Evolutionary conservation across 176 grass and related monocot species (phyloP), one percentile per base, ranked within the genome.

Genomic region (Ensete ventricosum): DNA sequence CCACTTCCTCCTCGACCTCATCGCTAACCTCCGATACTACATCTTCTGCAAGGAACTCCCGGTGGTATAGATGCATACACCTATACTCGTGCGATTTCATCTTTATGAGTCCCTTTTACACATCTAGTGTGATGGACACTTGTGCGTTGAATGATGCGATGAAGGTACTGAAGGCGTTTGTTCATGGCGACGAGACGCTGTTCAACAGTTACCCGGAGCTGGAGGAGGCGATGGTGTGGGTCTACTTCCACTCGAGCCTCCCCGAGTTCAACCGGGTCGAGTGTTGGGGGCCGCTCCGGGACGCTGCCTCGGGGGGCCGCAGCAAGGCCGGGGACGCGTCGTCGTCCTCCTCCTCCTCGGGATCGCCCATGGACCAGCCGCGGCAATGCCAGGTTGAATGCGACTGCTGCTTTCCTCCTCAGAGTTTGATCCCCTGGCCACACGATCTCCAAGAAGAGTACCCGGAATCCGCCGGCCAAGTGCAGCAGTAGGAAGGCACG

Each of bases 21-120:
- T 95, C 84, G 96, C 96, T 76, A 86, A 82, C 59, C 84, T 99
- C 50, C 88, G 96, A 23, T 87, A 86, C 88, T 89, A 88, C 86
- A 95, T 99, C 85, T 99, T 99, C 87, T 78, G 84, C 78, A 99
- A 86, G 76, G 96, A 95, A 81, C 86, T 99, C 43, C 96, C 96
- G 14, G 81, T 99, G 84, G 96, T 98, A 89, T 96, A 87, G 60
- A 84, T 64, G 8, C 7, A 50, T 66, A 43, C 5, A 6, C 5
- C 0, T 43, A 43, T 6, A 6, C 34, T 43, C 34, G 34, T 43
- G 3, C 5, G 34, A 43, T 43, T 43, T 6, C 4, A 43, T 43
- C 34, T 6, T 5, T 43, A 43, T 6, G 4, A 43, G 34, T 43
- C 34, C 34, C 34, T 43, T 43, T 43, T 43, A 4, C 34, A 43